Percentiles rank a stretch among this genome's conserved stretches.
phyloP scores from a whole-genome alignment of 2,329 filamentous ascomycete genomes.

The Exophiala bonariae region DNA sequence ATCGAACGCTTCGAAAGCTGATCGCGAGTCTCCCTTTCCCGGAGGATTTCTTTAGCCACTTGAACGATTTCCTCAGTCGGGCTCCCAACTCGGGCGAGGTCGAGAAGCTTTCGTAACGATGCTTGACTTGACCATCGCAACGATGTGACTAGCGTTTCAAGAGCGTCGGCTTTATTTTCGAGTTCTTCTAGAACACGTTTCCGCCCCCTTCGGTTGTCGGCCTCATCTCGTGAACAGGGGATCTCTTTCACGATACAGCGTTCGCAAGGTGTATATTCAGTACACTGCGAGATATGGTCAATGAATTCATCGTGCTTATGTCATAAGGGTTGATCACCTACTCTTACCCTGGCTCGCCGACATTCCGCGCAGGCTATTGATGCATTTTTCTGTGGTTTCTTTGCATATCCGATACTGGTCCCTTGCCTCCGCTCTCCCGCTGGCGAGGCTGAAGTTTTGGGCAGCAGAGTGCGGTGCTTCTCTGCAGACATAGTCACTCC shows the following conservation, averaged over 20 bases:
- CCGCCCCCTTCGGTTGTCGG: background rate
- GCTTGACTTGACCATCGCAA: background rate
- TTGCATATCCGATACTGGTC: too few species aligned
- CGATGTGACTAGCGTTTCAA: background rate
- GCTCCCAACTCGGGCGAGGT: background rate
- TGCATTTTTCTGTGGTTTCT: too few species aligned
- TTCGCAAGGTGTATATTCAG: background rate
- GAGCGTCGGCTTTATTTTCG: background rate
- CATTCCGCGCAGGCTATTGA: too few species aligned
- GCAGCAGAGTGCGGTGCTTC: too few species aligned
- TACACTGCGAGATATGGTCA: too few species aligned
- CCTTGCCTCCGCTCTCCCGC: too few species aligned
- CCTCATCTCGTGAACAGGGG: background rate
- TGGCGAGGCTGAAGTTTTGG: too few species aligned
- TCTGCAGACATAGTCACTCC: too few species aligned
- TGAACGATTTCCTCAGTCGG: background rate
- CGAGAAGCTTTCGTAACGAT: background rate
- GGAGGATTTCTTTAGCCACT: background rate
- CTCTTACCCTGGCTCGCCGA: too few species aligned
- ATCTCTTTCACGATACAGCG: background rate
- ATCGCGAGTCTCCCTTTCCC: background rate
- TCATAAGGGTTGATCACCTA: too few species aligned
- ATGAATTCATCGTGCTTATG: too few species aligned
- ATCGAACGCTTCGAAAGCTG: background rate
- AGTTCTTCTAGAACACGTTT: background rate